phyloP scores from a whole-genome alignment of 2,329 filamentous ascomycete species.

The Clonostachys solani region DNA sequence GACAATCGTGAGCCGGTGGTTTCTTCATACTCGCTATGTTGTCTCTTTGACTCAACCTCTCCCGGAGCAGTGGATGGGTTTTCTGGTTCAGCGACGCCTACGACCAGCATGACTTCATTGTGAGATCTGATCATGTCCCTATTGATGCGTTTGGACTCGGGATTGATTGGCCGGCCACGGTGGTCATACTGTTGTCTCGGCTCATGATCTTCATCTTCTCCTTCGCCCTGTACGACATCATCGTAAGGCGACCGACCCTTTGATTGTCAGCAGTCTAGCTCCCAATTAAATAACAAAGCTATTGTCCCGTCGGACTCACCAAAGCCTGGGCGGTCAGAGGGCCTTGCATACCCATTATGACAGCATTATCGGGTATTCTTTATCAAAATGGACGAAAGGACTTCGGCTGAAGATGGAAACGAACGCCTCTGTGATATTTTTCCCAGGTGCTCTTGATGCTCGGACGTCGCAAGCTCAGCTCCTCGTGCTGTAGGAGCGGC shows the following conservation, averaged over 20 bases:
- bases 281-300: neutral
- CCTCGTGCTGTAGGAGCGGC: no score
- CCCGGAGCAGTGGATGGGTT: constrained; percentile 27
- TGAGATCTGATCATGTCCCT: constrained; percentile 54
- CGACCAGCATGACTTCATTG: constrained; percentile 61
- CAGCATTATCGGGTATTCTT: no score
- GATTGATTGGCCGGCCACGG: constrained; percentile 51
- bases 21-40: constrained; percentile 43
- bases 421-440: no score
- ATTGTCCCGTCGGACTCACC: constrained; percentile 26
- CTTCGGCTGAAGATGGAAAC: no score
- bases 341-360: constrained; percentile 46
- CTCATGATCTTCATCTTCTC: constrained; percentile 31
- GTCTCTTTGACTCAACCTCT: constrained; percentile 32
- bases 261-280: neutral
- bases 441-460: no score
- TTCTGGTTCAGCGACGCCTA: constrained; percentile 57
- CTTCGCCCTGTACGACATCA: constrained; percentile 47
- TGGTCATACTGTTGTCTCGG: constrained; percentile 48
- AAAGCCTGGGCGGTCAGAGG: constrained; percentile 53
- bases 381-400: no score
- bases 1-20: constrained; percentile 33
- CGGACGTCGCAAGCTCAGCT: no score
- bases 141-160: constrained; percentile 49
- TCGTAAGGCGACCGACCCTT: constrained; percentile 59